Base-by-base conservation (phyloP, 768 basidiomycete species). In the Multifurca ochricompacta region DNA sequence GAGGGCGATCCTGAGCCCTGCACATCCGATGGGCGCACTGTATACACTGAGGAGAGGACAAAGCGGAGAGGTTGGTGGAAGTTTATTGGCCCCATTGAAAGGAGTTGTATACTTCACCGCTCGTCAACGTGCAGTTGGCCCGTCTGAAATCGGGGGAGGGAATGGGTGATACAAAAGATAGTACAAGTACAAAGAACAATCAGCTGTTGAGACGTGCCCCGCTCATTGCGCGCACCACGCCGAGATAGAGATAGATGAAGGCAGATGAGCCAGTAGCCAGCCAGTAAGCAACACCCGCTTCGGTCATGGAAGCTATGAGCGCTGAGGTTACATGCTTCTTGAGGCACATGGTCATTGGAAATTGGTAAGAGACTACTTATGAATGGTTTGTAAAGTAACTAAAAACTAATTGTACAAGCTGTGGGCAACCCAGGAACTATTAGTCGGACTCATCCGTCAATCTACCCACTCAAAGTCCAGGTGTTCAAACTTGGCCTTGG, bases 401-500 rank as follows among this genome's bases (percentile, higher is more conserved):
- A n/a, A n/a, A n/a, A n/a, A n/a, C n/a, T 45, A 31, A 45, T 31
- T 2, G 44, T 45, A 45, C 44, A 45, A 45, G 27, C 6, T 18
- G 0, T 42, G 16, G 5, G 6, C 16, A 18, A 27, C 23, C n/a
- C 5, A 21, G 25, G 6, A 13, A 34, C 9, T 14, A 4, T 8
- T 14, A 18, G 21, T 27, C 14, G 19, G 7, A 7, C 16, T 2
- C 13, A 19, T 23, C 6, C 5, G 32, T 65, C 59, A 63, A 37
- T 66, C 65, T 11, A 63, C 62, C 63, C 58, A 66, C 13, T 50
- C 56, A n/a, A 41, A 55, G 3, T 63, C 50, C 16, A 47, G n/a
- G 11, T 53, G 37, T 1, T 41, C 25, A 51, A 63, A 66, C 50
- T 63, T 60, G 32, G 67, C 67, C 42, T 57, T 64, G 16, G 70